phyloP scores from a whole-genome alignment of 2,329 filamentous ascomycete species.

The Ophidiomyces ophidiicola region DNA sequence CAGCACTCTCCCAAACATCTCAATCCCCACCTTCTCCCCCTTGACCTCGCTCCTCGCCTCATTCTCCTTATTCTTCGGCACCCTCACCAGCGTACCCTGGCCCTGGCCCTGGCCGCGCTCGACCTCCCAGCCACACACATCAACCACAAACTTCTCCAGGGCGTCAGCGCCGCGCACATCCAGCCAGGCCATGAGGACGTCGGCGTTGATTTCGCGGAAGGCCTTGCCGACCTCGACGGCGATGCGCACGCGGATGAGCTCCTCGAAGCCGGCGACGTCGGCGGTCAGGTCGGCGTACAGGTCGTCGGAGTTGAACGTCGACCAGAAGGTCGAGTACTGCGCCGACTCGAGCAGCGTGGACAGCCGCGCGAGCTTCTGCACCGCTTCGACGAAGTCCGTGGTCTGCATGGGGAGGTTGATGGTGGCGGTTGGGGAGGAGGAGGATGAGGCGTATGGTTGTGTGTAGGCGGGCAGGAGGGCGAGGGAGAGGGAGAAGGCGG shows the following conservation, averaged over 20 bases:
- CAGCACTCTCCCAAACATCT: conserved; percentile 52
- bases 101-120: conserved; percentile 42
- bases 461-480: conserved; percentile 83
- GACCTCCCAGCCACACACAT: conserved; percentile 78
- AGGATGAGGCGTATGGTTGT: conserved; percentile 48
- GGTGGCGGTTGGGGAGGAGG: conserved; percentile 40
- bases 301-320: conserved; percentile 81
- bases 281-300: conserved; percentile 90
- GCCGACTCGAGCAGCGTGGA: conserved; percentile 81
- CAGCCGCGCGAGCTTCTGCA: conserved; percentile 72
- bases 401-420: conserved; percentile 30
- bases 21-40: conserved; percentile 67
- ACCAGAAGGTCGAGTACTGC: conserved; percentile 88
- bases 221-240: conserved; percentile 73
- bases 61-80: conserved; percentile 91
- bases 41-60: conserved; percentile 94
- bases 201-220: conserved; percentile 58
- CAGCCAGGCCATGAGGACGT: conserved; percentile 62
- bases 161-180: conserved; percentile 53
- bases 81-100: conserved; percentile 44
- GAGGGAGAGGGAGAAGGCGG: conserved; percentile 87
- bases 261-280: conserved; percentile 90
- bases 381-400: conserved; percentile 63
- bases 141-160: conserved; percentile 65
- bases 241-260: conserved; percentile 80